Evolutionary conservation across 352 stramenopile species (phyloP), one percentile per base, ranked within the genome.

Genomic region (Aphanomyces stellatus): DNA sequence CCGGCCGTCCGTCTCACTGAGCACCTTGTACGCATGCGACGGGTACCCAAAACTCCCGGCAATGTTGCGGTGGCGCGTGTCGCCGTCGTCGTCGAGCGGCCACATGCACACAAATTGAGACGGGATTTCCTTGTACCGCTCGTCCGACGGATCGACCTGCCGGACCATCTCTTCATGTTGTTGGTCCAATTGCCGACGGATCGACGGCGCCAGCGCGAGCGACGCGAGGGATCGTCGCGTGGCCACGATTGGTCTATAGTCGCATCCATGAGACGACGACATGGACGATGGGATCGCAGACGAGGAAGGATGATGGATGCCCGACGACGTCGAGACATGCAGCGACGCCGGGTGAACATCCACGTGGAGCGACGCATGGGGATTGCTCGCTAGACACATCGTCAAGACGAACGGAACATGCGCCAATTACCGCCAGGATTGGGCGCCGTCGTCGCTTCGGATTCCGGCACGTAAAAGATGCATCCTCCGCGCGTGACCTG

Each of bases 11-110:
- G 80, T 74, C 31, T 65, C 51, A 33, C 51, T 65, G 10, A 70
- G 37, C 8, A 95, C 89, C 66, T 93, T 90, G 62, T 90, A 96
- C 13, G 81, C 71, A 31, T 71, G 69, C 3, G 75, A 81, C 33
- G 85, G 85, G 74, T 96, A 93, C 30, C 88, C 88, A 77, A 91
- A 95, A 15, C 77, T 88, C 3, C 76, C 77, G 17, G 73, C 65
- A 11, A 72, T 56, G 55, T 65, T 65, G 35, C 63, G 51, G 31
- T 65, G 63, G 7, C 5, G 24, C 28, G 25, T 53, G 30, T 30
- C 57, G n/a, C n/a, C n/a, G 13, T 25, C 51, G n/a, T 19, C 27
- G 63, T 70, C 63, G 8, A 70, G 40, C n/a, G 63, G 63, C 51
- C 56, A 70, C 41, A 65, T 65, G 37, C 63, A 70, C 3, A 49